Conservation (phyloP, 352 stramenopile genomes). For the Phytophthora pini region DNA sequence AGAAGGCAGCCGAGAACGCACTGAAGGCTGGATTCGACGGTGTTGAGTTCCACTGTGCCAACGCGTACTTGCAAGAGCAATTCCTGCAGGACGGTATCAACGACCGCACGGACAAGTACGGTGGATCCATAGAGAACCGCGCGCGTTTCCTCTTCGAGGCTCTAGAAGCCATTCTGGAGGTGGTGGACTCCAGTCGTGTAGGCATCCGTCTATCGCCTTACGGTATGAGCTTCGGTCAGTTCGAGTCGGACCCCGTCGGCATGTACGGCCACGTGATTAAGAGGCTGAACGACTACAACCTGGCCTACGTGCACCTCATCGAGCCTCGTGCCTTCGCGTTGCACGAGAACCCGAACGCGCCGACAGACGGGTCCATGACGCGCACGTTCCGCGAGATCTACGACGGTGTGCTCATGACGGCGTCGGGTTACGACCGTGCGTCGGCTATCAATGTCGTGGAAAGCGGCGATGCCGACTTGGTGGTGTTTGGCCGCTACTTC, state of each 20-base stretch:
- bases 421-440: constrained; percentile 46
- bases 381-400: constrained; percentile 56
- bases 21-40: constrained; percentile 63
- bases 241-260: constrained; percentile 43
- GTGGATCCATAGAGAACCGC: constrained; percentile 52
- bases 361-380: constrained; percentile 46
- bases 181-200: constrained; percentile 42
- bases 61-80: constrained; percentile 92
- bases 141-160: constrained; percentile 50
- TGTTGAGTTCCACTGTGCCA: constrained; percentile 86
- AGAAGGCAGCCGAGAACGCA: constrained; percentile 63
- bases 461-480: constrained; percentile 44
- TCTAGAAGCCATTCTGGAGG: constrained; percentile 57
- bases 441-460: constrained; percentile 45
- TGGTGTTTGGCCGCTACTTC: constrained; percentile 61
- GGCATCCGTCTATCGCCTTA: constrained; percentile 44
- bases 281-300: constrained; percentile 48
- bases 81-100: constrained; percentile 85
- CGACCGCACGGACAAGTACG: constrained; percentile 83
- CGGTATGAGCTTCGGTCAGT: constrained; percentile 45
- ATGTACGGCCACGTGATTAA: constrained; percentile 46
- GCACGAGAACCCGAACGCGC: constrained; percentile 35
- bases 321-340: constrained; percentile 47
- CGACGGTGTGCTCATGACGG: constrained; percentile 54
- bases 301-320: constrained; percentile 59